Evolutionary conservation across 305 asterid genomes (phyloP).

Genomic region (Lippia alba): DNA sequence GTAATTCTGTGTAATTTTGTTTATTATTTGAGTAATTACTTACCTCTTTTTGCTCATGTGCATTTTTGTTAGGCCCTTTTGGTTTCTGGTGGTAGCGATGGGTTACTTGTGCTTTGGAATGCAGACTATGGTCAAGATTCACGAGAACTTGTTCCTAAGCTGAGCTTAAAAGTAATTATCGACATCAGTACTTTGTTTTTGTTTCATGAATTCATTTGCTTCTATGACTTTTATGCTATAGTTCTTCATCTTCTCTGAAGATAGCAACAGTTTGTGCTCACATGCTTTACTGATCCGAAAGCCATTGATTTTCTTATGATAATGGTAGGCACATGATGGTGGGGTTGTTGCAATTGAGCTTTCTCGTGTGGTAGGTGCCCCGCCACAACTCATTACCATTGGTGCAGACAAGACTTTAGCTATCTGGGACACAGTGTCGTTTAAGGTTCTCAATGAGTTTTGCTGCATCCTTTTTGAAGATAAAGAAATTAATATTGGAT

Average conservation of each 20-base stretch:
- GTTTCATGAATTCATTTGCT: background rate
- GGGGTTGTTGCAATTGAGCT: slow-evolving; percentile 95
- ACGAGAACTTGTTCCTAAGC: slow-evolving; percentile 93
- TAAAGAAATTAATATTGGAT: background rate
- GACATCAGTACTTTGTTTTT: slow-evolving; percentile 16
- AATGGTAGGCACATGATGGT: slow-evolving; percentile 86
- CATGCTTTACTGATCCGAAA: slow-evolving; percentile 29
- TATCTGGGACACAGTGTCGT: slow-evolving; percentile 86
- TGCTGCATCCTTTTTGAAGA: slow-evolving; percentile 18
- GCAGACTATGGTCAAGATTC: slow-evolving; percentile 96
- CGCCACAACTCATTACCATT: slow-evolving; percentile 91
- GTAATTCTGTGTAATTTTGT: background rate
- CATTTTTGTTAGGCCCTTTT: slow-evolving; percentile 70
- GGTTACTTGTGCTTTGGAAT: slow-evolving; percentile 94
- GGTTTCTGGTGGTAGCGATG: slow-evolving; percentile 97
- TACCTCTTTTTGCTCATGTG: slow-evolving; percentile 37
- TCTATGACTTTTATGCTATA: background rate
- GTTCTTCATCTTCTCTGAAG: slow-evolving; percentile 24
- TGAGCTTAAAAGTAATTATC: slow-evolving; percentile 79
- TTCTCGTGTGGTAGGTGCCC: slow-evolving; percentile 84
- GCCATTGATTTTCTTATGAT: slow-evolving; percentile 28
- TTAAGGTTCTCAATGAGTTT: slow-evolving; percentile 58
- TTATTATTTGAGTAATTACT: slow-evolving; percentile 10
- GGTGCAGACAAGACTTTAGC: slow-evolving; percentile 96
- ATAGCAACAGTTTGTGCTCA: slow-evolving; percentile 9